Percentiles rank a stretch among this genome's conserved stretches.
Evolutionary conservation across 441 rosid species (phyloP).

Genomic region (Jatropha multifida): DNA sequence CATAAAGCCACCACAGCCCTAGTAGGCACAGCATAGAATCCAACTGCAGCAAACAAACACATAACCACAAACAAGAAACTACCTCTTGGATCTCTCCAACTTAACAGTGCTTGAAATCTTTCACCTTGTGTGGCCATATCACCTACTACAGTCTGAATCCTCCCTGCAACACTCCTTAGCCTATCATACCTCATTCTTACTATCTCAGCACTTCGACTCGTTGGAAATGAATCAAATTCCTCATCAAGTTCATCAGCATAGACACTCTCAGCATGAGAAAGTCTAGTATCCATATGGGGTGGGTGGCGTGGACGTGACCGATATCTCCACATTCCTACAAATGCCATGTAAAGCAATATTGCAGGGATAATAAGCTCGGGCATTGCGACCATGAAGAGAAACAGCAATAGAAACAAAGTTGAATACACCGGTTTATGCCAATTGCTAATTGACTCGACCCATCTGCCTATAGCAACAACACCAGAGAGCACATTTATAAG

Average conservation of each 20-base stretch:
- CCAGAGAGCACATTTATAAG: conserved; percentile 34
- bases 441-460: conserved; percentile 43
- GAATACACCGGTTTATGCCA: conserved; percentile 48
- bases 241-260: conserved; percentile 42
- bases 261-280: conserved; percentile 35
- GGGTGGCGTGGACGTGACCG: conserved; percentile 48
- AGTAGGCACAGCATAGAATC: conserved; percentile 36
- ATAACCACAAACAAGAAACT: conserved; percentile 34
- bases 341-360: conserved; percentile 29
- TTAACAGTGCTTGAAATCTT: conserved; percentile 35
- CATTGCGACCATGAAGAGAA: conserved; percentile 29
- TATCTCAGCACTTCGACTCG: conserved; percentile 31
- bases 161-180: conserved; percentile 50
- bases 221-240: conserved; percentile 45
- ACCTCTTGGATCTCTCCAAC: conserved; percentile 54
- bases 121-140: conserved; percentile 48
- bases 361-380: conserved; percentile 34
- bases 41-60: conserved; percentile 38
- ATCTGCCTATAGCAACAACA: conserved; percentile 29
- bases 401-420: conserved; percentile 26
- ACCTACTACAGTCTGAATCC: conserved; percentile 38
- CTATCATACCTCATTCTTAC: conserved; percentile 49
- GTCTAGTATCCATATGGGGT: conserved; percentile 43
- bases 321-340: conserved; percentile 35
- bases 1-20: conserved; percentile 22